phyloP scores from a whole-genome alignment of 73 alveolate species.

The Halteria grandinella region DNA sequence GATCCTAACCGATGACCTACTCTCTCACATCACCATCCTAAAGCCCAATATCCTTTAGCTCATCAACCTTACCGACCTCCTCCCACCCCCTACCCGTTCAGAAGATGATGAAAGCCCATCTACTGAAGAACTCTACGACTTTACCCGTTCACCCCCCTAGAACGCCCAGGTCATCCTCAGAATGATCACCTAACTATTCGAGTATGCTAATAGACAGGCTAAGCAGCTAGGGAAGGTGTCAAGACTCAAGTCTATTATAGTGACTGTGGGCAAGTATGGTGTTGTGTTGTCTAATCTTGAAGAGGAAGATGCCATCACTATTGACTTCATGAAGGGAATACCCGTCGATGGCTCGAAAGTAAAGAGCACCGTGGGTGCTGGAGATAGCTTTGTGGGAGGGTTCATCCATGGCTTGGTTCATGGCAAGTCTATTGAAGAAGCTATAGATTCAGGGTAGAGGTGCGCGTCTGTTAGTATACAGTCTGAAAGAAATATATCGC shows the following conservation, averaged over 20 bases:
- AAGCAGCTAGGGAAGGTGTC: no score
- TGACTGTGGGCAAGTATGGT: constrained; percentile 30
- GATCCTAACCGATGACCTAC: background rate
- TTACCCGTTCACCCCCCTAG: background rate
- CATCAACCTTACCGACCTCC: constrained; percentile 31
- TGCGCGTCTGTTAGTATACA: constrained; percentile 21
- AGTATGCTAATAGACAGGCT: no score
- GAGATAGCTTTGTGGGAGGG: constrained; percentile 50
- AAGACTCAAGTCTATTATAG: background rate
- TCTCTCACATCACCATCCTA: constrained; percentile 24
- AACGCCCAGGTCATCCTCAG: background rate
- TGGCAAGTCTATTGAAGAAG: background rate
- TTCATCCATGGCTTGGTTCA: constrained; percentile 8
- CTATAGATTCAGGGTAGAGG: constrained; percentile 4
- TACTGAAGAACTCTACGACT: background rate
- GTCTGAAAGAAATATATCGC: constrained; percentile 25
- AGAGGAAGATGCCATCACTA: background rate
- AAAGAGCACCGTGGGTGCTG: constrained; percentile 38
- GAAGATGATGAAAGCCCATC: background rate
- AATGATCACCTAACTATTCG: background rate
- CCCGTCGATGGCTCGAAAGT: background rate
- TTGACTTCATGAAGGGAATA: background rate
- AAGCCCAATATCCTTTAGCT: constrained; percentile 39
- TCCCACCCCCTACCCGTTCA: background rate
- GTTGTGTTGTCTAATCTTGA: background rate